Evolutionary conservation across 495 filamentous ascomycete genomes (phyloP).

Genomic region (Lepraria neglecta): DNA sequence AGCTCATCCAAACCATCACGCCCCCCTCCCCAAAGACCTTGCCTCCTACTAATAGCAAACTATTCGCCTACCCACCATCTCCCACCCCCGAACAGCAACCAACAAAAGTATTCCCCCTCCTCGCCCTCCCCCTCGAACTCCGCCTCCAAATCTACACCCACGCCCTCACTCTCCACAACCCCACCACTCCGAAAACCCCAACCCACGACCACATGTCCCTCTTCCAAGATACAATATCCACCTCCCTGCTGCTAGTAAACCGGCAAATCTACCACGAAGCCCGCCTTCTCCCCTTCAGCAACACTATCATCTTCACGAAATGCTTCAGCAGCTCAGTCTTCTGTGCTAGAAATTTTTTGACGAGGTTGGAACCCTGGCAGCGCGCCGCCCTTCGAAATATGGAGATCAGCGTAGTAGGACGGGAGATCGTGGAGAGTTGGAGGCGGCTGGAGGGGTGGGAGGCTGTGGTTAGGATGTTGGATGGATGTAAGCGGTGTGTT

Average conservation of each 20-base stretch:
- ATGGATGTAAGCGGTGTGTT: neutral
- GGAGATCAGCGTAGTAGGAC: slow-evolving; percentile 1
- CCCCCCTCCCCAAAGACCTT: neutral
- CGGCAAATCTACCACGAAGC: slow-evolving; percentile 40
- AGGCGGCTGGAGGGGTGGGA: neutral
- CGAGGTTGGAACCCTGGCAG: neutral
- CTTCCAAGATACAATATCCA: slow-evolving; percentile 50
- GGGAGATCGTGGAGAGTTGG: neutral
- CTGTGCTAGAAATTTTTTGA: neutral
- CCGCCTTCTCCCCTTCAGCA: slow-evolving; percentile 4
- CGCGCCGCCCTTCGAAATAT: neutral
- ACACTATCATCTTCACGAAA: slow-evolving; percentile 3
- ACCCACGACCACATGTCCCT: slow-evolving; percentile 48
- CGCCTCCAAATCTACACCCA: slow-evolving; percentile 11
- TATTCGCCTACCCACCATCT: slow-evolving; percentile 8
- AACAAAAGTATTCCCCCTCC: neutral
- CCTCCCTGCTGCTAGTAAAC: slow-evolving; percentile 49
- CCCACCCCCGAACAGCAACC: neutral
- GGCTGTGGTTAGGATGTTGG: neutral
- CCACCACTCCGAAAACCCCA: slow-evolving; percentile 43
- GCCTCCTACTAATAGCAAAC: neutral
- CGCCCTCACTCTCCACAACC: neutral
- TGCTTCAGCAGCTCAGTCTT: neutral
- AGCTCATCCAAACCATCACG: neutral
- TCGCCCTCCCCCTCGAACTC: slow-evolving; percentile 12